These are phyloP conservation scores for Batrachochytrium dendrobatidis DNA, from an alignment of 371 early-diverging fungal species.

Conservation along the genomic window DNA sequence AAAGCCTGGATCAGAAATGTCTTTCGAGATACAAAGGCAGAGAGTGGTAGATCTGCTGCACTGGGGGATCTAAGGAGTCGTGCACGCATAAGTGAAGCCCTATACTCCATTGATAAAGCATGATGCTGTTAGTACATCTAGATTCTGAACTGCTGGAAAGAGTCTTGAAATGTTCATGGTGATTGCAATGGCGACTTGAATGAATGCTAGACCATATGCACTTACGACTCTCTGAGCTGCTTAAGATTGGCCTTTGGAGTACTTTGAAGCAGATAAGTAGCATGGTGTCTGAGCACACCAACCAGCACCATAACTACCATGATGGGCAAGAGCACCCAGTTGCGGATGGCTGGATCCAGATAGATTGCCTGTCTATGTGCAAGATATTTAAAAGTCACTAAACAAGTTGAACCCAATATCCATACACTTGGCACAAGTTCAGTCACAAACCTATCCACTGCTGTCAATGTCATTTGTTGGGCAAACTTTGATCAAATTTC, in stretches of 20 bases:
- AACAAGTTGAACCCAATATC: no score
- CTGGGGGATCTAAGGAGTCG: slow-evolving; percentile 54
- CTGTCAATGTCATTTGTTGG: no score
- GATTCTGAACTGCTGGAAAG: neutral
- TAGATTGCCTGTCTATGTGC: slow-evolving; percentile 24
- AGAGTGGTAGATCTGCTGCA: slow-evolving; percentile 59
- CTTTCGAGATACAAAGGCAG: slow-evolving; percentile 67
- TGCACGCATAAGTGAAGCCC: slow-evolving; percentile 63
- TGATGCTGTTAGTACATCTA: neutral
- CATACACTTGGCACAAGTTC: no score
- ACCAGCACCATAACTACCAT: slow-evolving; percentile 95
- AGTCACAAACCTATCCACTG: no score
- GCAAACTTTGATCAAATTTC: no score
- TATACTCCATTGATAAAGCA: slow-evolving; percentile 33
- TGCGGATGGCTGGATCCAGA: slow-evolving; percentile 37
- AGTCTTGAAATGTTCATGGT: neutral
- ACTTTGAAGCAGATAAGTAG: slow-evolving; percentile 76
- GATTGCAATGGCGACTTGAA: no score
- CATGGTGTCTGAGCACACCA: slow-evolving; percentile 84
- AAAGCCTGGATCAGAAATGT: slow-evolving; percentile 64
- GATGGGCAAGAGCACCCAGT: slow-evolving; percentile 88
- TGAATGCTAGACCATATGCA: neutral
- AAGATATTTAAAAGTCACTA: no score
- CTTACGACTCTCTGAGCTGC: neutral
- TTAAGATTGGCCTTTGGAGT: slow-evolving; percentile 62